Evolutionary conservation across 495 filamentous ascomycete species (phyloP).

Genomic region (Penicillium verhagenii): DNA sequence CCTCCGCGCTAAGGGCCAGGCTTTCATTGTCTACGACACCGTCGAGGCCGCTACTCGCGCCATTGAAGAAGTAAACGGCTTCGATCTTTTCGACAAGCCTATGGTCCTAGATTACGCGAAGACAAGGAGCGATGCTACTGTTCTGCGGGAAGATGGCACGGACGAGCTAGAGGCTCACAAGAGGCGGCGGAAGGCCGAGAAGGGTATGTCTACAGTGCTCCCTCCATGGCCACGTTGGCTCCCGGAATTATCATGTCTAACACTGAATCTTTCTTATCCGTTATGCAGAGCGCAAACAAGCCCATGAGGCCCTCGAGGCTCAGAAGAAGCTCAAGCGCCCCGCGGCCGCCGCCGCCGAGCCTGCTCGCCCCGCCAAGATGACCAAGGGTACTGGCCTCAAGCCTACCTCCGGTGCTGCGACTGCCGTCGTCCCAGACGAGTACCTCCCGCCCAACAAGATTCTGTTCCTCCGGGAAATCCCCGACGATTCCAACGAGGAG

Average conservation of each 20-base stretch:
- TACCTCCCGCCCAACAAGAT: slow-evolving; percentile 97
- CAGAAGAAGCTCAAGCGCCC: slow-evolving; percentile 81
- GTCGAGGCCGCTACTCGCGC: slow-evolving; percentile 73
- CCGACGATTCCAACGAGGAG: slow-evolving; percentile 81
- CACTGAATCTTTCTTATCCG: slow-evolving; percentile 5
- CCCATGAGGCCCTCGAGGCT: slow-evolving; percentile 75
- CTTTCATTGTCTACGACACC: slow-evolving; percentile 90
- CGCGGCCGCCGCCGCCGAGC: slow-evolving; percentile 49
- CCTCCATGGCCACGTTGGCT: neutral
- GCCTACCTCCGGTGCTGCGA: slow-evolving; percentile 64
- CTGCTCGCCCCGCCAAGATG: slow-evolving; percentile 67
- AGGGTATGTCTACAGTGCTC: slow-evolving; percentile 58
- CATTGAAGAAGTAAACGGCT: slow-evolving; percentile 87
- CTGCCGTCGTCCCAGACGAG: slow-evolving; percentile 88
- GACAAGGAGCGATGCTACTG: slow-evolving; percentile 85
- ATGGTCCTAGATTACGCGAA: slow-evolving; percentile 86
- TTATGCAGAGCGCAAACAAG: slow-evolving; percentile 86
- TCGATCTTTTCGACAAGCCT: slow-evolving; percentile 90
- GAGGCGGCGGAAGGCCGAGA: slow-evolving; percentile 80
- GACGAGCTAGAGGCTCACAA: slow-evolving; percentile 90
- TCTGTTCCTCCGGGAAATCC: slow-evolving; percentile 91
- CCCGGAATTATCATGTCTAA: neutral
- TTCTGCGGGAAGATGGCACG: slow-evolving; percentile 65
- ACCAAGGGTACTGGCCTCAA: slow-evolving; percentile 79
- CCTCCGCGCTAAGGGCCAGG: slow-evolving; percentile 90